Percentiles rank a stretch among this genome's conserved stretches.
These are phyloP conservation scores for Tubosaeta sp. DNA, from an alignment of 768 basidiomycete species.

Conservation along the genomic window DNA sequence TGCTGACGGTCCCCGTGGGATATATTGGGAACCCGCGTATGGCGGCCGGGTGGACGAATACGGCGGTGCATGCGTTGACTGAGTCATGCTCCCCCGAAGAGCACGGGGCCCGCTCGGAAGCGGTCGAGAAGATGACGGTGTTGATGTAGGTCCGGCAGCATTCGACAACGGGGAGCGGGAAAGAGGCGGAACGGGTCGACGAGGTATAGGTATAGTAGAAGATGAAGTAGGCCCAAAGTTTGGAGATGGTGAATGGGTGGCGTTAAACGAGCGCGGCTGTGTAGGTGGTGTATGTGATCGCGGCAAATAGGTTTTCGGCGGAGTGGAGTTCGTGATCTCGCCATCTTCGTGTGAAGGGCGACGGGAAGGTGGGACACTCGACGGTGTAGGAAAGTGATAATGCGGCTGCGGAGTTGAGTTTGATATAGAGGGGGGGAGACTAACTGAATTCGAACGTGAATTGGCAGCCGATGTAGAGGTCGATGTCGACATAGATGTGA, in stretches of 20 bases:
- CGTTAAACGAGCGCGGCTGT: constrained; percentile 44
- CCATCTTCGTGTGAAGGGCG: constrained; percentile 48
- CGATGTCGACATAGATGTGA: constrained; percentile 20
- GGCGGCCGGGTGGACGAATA: constrained; percentile 19
- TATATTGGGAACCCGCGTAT: constrained; percentile 30
- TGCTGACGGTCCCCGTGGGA: constrained; percentile 49
- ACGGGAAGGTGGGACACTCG: constrained; percentile 17
- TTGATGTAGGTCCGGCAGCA: constrained; percentile 11
- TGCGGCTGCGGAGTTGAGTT: background rate
- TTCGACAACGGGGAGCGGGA: constrained; percentile 30
- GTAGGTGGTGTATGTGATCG: constrained; percentile 45
- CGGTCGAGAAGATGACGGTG: constrained; percentile 29
- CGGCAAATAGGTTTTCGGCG: constrained; percentile 33
- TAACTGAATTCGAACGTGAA: constrained; percentile 26
- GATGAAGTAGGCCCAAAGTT: constrained; percentile 21
- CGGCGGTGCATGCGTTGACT: constrained; percentile 18
- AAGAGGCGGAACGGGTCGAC: constrained; percentile 29
- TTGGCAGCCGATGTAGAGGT: constrained; percentile 18
- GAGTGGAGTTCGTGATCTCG: constrained; percentile 41
- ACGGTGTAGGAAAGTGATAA: background rate
- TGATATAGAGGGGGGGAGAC: constrained; percentile 7
- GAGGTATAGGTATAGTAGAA: constrained; percentile 20
- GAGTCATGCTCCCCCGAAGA: constrained; percentile 28
- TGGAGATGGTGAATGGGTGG: constrained; percentile 24
- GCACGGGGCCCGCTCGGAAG: constrained; percentile 40